Conservation (phyloP, 148 eudicot species). For the Rhododendron ovatum region DNA sequence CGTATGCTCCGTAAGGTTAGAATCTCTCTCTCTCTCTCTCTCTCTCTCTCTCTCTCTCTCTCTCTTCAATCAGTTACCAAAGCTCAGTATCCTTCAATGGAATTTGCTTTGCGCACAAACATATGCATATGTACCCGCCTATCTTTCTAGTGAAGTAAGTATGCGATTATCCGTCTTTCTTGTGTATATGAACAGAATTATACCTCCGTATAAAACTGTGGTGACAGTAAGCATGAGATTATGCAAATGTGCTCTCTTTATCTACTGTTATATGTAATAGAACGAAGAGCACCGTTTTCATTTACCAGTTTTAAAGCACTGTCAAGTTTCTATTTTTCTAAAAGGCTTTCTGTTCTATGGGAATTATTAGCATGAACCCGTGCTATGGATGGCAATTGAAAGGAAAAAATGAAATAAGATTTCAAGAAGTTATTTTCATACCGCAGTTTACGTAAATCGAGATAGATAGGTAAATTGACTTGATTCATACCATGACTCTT, state of each 20-base stretch:
- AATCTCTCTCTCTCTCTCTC: background rate
- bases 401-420: background rate
- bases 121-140: background rate
- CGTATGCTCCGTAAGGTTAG: constrained; percentile 80
- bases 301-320: background rate
- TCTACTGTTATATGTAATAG: background rate
- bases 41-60: background rate
- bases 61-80: background rate
- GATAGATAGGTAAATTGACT: no score
- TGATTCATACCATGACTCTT: background rate
- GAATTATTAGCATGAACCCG: background rate
- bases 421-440: background rate
- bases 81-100: background rate
- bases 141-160: background rate
- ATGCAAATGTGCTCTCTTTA: background rate
- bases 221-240: background rate
- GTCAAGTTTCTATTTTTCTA: no score
- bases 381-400: background rate
- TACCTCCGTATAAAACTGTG: background rate
- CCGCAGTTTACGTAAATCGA: no score
- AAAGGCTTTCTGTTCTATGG: background rate
- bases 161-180: background rate
- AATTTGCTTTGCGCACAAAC: background rate
- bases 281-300: background rate
- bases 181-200: background rate